phyloP scores from a whole-genome alignment of 1,284 basidiomycete species.

The Fistulinella staudtii region DNA sequence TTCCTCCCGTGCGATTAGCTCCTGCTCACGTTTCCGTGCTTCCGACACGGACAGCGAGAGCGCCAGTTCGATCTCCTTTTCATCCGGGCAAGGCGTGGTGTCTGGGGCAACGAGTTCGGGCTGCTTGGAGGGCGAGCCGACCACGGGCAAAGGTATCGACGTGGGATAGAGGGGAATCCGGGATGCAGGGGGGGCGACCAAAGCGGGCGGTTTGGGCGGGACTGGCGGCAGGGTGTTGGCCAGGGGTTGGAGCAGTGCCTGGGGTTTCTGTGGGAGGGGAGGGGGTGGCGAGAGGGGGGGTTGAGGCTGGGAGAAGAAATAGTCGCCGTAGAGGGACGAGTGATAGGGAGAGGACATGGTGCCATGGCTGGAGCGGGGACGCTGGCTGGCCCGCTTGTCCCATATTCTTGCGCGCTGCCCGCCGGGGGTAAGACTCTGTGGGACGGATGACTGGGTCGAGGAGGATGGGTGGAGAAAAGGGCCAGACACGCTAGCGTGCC shows the following conservation, averaged over 20 bases:
- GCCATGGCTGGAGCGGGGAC: constrained; percentile 12
- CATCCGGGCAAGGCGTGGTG: constrained; percentile 16
- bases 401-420: constrained; percentile 19
- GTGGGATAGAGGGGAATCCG: constrained; percentile 33
- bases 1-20: constrained; percentile 45
- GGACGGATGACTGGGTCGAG: constrained; percentile 18
- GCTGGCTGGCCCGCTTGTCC: constrained; percentile 18
- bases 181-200: constrained; percentile 13
- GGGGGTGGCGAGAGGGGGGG: constrained; percentile 26
- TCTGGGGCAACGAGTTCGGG: constrained; percentile 8
- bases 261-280: constrained; percentile 35
- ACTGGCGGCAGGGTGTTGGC: constrained; percentile 26
- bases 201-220: constrained; percentile 30
- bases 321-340: constrained; percentile 31
- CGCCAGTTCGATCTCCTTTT: constrained; percentile 36
- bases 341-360: constrained; percentile 4
- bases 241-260: constrained; percentile 18
- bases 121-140: constrained; percentile 11
- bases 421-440: constrained; percentile 13
- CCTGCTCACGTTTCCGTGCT: constrained; percentile 37
- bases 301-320: constrained; percentile 19
- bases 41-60: constrained; percentile 56
- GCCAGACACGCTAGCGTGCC: constrained; percentile 19
- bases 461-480: constrained; percentile 2
- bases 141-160: constrained; percentile 26